These are phyloP conservation scores for Rhynchospora tenuis DNA, from an alignment of 176 grass and related monocot species.

Conservation along the genomic window DNA sequence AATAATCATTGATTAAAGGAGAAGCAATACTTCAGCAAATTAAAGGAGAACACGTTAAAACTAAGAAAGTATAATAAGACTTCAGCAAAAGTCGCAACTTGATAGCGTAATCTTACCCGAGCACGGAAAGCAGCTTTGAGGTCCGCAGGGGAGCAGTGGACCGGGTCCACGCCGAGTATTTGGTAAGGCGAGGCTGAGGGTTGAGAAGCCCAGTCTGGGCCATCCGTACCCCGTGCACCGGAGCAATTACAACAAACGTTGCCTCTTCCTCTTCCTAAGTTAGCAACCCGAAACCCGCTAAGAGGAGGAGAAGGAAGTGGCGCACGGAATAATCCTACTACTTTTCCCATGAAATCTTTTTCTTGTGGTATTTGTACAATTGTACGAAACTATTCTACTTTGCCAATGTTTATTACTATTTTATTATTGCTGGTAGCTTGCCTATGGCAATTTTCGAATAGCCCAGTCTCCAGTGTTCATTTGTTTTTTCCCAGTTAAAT, in stretches of 20 bases:
- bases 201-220: slow-evolving; percentile 23
- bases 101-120: slow-evolving; percentile 29
- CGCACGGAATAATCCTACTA: neutral
- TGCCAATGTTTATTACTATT: too few relatives aligned
- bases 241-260: neutral
- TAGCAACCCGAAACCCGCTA: neutral
- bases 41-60: too few relatives aligned
- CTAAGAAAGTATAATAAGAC: too few relatives aligned
- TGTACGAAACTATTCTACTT: too few relatives aligned
- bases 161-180: slow-evolving; percentile 40
- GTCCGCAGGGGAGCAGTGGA: slow-evolving; percentile 21
- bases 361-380: too few relatives aligned
- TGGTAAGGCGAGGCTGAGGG: slow-evolving; percentile 38
- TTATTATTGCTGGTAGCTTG: too few relatives aligned
- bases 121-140: slow-evolving; percentile 46
- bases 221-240: slow-evolving; percentile 1
- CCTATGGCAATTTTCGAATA: too few relatives aligned
- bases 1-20: neutral
- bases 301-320: neutral
- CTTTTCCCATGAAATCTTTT: neutral
- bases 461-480: too few relatives aligned
- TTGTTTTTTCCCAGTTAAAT: too few relatives aligned
- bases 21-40: neutral
- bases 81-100: too few relatives aligned
- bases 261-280: neutral